These are phyloP conservation scores for Penicillium polonicum DNA, from an alignment of 2,329 filamentous ascomycete species.

Conservation along the genomic window DNA sequence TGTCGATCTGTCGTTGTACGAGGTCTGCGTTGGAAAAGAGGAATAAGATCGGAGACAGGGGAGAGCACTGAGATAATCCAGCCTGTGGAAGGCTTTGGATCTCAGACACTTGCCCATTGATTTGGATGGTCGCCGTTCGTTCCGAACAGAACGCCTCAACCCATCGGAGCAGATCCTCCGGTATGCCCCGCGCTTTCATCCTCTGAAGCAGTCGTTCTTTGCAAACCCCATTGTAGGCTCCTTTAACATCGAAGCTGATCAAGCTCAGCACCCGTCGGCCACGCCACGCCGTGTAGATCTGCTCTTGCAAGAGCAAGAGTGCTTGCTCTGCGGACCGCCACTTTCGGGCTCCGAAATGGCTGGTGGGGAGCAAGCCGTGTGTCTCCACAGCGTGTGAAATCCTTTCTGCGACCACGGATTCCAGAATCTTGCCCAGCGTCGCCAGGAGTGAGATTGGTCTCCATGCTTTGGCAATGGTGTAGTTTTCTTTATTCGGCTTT, in stretches of 20 bases:
- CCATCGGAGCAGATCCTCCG: conserved; percentile 22
- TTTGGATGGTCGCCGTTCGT: conserved; percentile 22
- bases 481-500: conserved; percentile 24
- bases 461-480: conserved; percentile 21
- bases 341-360: conserved; percentile 40
- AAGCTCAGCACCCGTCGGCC: conserved; percentile 6
- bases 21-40: conserved; percentile 4
- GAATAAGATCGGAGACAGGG: conserved; percentile 8
- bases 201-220: conserved; percentile 37
- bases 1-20: background rate
- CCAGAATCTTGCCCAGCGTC: conserved; percentile 30
- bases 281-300: too few relatives aligned
- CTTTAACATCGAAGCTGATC: conserved; percentile 13
- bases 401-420: conserved; percentile 32
- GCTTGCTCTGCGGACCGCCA: conserved; percentile 37
- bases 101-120: conserved; percentile 19
- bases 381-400: conserved; percentile 33
- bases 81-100: conserved; percentile 15
- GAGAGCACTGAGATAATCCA: conserved; percentile 26
- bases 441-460: conserved; percentile 28
- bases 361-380: conserved; percentile 33
- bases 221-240: conserved; percentile 26
- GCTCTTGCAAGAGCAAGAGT: conserved; percentile 30
- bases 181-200: conserved; percentile 32
- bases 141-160: conserved; percentile 30